Evolutionary conservation across 805 yeast species (phyloP), one percentile per base, ranked within the genome.

Genomic region (Candida awuae): DNA sequence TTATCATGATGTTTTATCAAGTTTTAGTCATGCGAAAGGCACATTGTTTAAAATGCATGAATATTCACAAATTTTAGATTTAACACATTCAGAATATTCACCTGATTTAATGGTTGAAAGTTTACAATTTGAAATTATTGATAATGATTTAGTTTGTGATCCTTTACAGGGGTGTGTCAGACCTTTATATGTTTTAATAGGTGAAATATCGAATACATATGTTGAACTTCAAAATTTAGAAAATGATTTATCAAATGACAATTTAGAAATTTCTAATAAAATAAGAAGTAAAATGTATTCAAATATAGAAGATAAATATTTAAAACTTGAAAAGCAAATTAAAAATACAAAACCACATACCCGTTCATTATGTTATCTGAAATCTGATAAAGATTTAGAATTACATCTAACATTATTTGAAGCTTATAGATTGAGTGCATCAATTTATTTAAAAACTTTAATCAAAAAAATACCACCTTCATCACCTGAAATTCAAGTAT

Each of bases 91-190:
- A 21, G 23, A 35, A 27, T 8, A 20, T 17, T 20, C 19, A 7
- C 10, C 41, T 3, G 35, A 37, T n/a, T 4, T 21, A 28, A 7
- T 18, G 18, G 13, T 23, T 22, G 12, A 16, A n/a, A n/a, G n/a
- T n/a, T n/a, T n/a, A n/a, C n/a, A n/a, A n/a, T n/a, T 30, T 6
- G 43, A 36, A 30, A 15, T 48, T 15, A 20, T 39, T 19, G 52
- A 48, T 25, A 32, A 39, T 20, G 47, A 46, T 8, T 19, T 35
- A 12, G 48, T 48, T 17, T 45, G 49, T 13, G 68, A 65, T 42
- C 67, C 70, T 2, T 51, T 58, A 33, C 70, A 66, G 42, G 70
- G 70, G 8, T 63, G 67, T 43, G 54, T 60, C 14, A 58, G 64
- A 37, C 65, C 68, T 7, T 41, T 65, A 15, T 57, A 52, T 36